Base-by-base conservation (phyloP, 495 filamentous ascomycete species). In the Penicillium paxilli region DNA sequence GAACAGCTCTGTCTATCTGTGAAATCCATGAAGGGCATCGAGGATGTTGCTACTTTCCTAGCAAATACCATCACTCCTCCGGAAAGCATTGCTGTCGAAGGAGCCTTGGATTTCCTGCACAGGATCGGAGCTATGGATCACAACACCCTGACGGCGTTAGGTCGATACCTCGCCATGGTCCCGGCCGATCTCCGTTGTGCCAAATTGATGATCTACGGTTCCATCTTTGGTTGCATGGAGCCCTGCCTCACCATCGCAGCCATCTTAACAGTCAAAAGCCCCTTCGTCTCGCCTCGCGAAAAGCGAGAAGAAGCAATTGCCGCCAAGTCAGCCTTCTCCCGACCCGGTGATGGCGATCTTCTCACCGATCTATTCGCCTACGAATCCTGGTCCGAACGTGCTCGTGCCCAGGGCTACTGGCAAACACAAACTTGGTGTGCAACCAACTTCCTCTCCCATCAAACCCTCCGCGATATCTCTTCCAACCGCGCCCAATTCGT, bases 1-100 rank as follows among this genome's bases (percentile, higher is more conserved):
- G 95, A 98, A 66, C 94, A 98, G 57, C 80, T 97, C 11, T 98
- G 94, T 65, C 79, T 98, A 4, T 92, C 91, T 3, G 92, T 98
- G 25, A 88, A 92, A 58, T 90, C 93, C 11, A 97, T 97, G 94
- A 74, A 73, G 49, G 94, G 91, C 1, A 87, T 95, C 19, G 74
- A 77, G 45, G 88, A 97, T 54, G 85, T 96, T 10, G 78, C 84
- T 3, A 74, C 66, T 5, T 98, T 98, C 77, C 76, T 98, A 5
- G 86, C 87, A 2, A 86, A 90, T 23, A 92, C 93, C 0, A 82
- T 96, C 20, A 96, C 92, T 2, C 94, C 94, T 0, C 94, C 94
- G 0, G 89, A 89, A 49, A 86, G 78, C 37, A 74, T 87, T 3
- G 93, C 93, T 5, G 90, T 98, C 26, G 87, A 95, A 59, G 88